These are phyloP conservation scores for Moricandia moricandioides DNA, from an alignment of 345 rosid species.

Conservation along the genomic window DNA sequence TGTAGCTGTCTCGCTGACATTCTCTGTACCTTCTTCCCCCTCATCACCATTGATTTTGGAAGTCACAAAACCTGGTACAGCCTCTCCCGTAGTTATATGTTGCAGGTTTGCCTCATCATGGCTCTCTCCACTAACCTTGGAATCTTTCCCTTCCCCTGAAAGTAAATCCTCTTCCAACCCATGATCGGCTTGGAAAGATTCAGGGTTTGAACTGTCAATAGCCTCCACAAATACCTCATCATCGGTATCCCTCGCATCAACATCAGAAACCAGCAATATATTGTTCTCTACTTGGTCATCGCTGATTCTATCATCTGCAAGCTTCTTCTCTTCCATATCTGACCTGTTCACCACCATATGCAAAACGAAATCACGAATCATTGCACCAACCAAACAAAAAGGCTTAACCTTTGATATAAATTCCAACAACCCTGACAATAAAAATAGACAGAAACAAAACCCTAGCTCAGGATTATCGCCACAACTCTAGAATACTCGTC, in stretches of 20 bases:
- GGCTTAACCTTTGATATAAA: not conserved
- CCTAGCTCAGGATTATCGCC: conserved; percentile 29
- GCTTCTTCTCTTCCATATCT: conserved; percentile 33
- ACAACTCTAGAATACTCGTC: not conserved
- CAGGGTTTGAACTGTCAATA: conserved; percentile 41
- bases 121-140: conserved; percentile 29
- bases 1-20: conserved; percentile 37
- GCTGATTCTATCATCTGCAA: conserved; percentile 33
- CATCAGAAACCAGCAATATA: conserved; percentile 26
- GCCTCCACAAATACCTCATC: conserved; percentile 81
- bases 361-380: not conserved
- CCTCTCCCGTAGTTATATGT: conserved; percentile 47
- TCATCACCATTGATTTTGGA: conserved; percentile 32
- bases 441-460: conserved; percentile 1
- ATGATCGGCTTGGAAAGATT: conserved; percentile 1
- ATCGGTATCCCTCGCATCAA: conserved; percentile 33
- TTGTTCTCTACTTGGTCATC: conserved; percentile 21
- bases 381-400: not conserved
- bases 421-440: not conserved
- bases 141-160: conserved; percentile 16
- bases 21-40: conserved; percentile 22
- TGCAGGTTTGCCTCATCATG: conserved; percentile 2
- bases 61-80: conserved; percentile 28
- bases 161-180: not conserved
- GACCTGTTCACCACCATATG: conserved; percentile 34